Conservation (phyloP, 2,329 filamentous ascomycete species). For the Botrytis porri region DNA sequence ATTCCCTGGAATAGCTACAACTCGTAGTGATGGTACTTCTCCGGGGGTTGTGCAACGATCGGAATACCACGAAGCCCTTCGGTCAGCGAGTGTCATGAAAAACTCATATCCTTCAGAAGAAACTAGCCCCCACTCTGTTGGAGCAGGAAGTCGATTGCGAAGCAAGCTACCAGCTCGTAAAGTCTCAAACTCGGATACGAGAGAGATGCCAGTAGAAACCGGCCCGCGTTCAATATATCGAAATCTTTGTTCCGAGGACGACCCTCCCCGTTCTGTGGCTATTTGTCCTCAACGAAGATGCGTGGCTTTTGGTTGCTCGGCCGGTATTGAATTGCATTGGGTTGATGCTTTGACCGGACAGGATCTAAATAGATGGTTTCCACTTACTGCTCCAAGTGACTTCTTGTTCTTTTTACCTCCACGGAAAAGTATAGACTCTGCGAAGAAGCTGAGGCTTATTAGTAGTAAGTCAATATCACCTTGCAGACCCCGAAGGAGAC, state of each 20-base stretch:
- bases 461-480: slow-evolving; percentile 44
- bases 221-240: slow-evolving; percentile 39
- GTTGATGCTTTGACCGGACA: slow-evolving; percentile 47
- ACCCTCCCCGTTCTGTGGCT: slow-evolving; percentile 62
- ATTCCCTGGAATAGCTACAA: slow-evolving; percentile 30
- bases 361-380: slow-evolving; percentile 54
- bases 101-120: slow-evolving; percentile 22
- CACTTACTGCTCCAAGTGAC: slow-evolving; percentile 52
- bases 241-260: slow-evolving; percentile 58
- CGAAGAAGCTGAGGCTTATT: slow-evolving; percentile 58
- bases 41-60: slow-evolving; percentile 23
- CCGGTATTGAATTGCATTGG: slow-evolving; percentile 63
- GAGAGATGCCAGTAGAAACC: slow-evolving; percentile 37
- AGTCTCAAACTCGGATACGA: not conserved
- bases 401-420: slow-evolving; percentile 59
- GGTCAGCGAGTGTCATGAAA: slow-evolving; percentile 14
- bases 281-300: slow-evolving; percentile 63
- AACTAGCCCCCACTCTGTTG: slow-evolving; percentile 16
- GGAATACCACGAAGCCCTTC: slow-evolving; percentile 25
- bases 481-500: no score
- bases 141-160: slow-evolving; percentile 10
- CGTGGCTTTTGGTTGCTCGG: slow-evolving; percentile 62
- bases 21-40: slow-evolving; percentile 18
- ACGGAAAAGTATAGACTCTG: slow-evolving; percentile 49
- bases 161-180: slow-evolving; percentile 20